phyloP scores from a whole-genome alignment of 139 green algal species.

The Coelastrella sp. region DNA sequence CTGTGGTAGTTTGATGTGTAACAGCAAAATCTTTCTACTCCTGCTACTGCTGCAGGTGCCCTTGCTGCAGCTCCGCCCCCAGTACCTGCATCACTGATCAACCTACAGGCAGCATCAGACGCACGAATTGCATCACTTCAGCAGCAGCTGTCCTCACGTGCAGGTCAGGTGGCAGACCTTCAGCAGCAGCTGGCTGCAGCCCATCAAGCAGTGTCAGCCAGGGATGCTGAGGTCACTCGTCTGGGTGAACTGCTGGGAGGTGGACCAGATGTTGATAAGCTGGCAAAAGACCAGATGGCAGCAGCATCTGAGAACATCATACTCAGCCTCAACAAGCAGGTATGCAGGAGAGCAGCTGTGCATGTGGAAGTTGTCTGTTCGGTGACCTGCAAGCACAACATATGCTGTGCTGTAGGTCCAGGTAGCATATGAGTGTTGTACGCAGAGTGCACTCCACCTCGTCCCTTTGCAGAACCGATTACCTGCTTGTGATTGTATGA shows the following conservation, averaged over 20 bases:
- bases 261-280: constrained; percentile 65
- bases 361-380: too few relatives aligned
- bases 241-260: constrained; percentile 51
- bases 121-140: constrained; percentile 61
- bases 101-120: constrained; percentile 50
- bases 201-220: neutral
- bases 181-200: constrained; percentile 21
- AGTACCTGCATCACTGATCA: constrained; percentile 15
- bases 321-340: constrained; percentile 62
- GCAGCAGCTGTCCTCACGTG: constrained; percentile 49
- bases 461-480: too few relatives aligned
- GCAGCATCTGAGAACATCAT: constrained; percentile 27
- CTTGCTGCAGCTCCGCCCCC: neutral
- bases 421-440: too few relatives aligned
- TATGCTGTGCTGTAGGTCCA: too few relatives aligned
- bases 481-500: too few relatives aligned
- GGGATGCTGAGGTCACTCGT: constrained; percentile 68
- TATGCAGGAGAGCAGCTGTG: too few relatives aligned
- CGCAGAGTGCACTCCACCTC: too few relatives aligned
- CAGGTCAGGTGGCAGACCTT: constrained; percentile 30
- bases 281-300: neutral
- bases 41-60: constrained; percentile 12
- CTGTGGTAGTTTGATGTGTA: too few relatives aligned
- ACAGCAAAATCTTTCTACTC: too few relatives aligned
- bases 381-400: too few relatives aligned